These are phyloP conservation scores for Coemansia sp. DNA, from an alignment of 192 early-diverging fungal genomes.

Conservation along the genomic window DNA sequence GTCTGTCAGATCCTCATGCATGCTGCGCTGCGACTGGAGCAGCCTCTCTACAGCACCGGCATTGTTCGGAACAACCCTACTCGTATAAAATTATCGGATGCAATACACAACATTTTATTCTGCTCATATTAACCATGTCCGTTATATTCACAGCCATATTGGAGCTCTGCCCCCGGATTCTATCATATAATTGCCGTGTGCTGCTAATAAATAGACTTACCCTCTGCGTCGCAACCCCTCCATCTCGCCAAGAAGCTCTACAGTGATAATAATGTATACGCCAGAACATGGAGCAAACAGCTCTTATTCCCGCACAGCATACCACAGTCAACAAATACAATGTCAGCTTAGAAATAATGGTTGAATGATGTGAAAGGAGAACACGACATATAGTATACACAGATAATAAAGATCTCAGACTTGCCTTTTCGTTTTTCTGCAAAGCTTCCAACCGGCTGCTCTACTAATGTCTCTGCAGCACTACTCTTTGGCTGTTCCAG, in stretches of 20 bases:
- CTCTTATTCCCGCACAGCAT: too few species aligned
- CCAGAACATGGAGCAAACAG: not conserved
- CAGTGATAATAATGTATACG: constrained; percentile 3
- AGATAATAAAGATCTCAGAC: not conserved
- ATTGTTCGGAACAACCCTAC: constrained; percentile 39
- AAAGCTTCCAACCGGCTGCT: constrained; percentile 17
- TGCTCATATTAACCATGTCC: not conserved
- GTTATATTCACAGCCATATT: not conserved
- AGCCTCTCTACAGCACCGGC: constrained; percentile 44
- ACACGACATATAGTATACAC: not conserved
- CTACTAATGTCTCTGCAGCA: not conserved
- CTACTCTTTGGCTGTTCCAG: not conserved
- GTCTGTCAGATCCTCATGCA: constrained; percentile 46
- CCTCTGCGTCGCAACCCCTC: constrained; percentile 45
- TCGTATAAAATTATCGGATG: not conserved
- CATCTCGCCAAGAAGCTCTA: constrained; percentile 48
- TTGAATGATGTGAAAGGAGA: not conserved
- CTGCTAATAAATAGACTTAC: constrained; percentile 20
- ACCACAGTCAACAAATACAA: too few species aligned
- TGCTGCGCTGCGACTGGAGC: constrained; percentile 45
- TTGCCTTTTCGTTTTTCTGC: constrained; percentile 25
- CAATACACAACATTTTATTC: not conserved
- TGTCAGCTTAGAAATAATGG: too few species aligned
- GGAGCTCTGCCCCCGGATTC: not conserved
- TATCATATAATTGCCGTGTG: not conserved